These are phyloP conservation scores for Zygosaccharomyces siamensis DNA, from an alignment of 805 yeast species.

Conservation along the genomic window DNA sequence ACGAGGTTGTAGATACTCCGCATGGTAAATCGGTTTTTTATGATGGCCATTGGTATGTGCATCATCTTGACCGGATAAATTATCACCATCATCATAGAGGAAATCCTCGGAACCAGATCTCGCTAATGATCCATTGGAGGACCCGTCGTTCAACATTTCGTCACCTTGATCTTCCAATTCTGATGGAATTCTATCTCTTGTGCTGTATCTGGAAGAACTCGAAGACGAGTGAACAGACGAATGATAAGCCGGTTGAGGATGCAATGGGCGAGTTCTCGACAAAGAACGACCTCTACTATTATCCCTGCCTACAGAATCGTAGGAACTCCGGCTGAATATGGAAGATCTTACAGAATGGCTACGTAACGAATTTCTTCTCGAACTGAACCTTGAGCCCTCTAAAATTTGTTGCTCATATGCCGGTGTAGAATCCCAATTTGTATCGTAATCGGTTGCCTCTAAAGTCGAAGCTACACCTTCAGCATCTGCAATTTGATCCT, in stretches of 20 bases:
- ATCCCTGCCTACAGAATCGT: constrained; percentile 11
- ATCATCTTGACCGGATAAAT: constrained; percentile 19
- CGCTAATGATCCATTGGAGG: constrained; percentile 18
- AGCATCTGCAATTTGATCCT: constrained; percentile 79
- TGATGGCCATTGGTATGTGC: constrained; percentile 14
- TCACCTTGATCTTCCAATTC: constrained; percentile 33
- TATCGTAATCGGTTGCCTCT: constrained; percentile 68
- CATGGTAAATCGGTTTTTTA: constrained; percentile 29
- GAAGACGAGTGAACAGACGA: constrained; percentile 34
- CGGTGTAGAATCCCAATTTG: constrained; percentile 57
- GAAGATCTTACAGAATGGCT: constrained; percentile 23
- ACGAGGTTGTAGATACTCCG: constrained; percentile 31
- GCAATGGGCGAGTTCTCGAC: constrained; percentile 12
- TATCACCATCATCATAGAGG: constrained; percentile 24
- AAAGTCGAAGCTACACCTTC: constrained; percentile 74
- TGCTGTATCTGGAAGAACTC: constrained; percentile 35
- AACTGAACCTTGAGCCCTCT: constrained; percentile 26
- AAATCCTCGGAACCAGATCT: constrained; percentile 19
- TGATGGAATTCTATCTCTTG: constrained; percentile 38
- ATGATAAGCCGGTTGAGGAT: constrained; percentile 12
- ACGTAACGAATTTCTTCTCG: constrained; percentile 27
- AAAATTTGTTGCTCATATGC: constrained; percentile 45
- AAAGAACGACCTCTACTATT: constrained; percentile 23
- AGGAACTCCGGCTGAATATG: constrained; percentile 13
- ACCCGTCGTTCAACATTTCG: constrained; percentile 34